Conservation (phyloP, 164 flowering plant genomes). For the Litsea cubeba region DNA sequence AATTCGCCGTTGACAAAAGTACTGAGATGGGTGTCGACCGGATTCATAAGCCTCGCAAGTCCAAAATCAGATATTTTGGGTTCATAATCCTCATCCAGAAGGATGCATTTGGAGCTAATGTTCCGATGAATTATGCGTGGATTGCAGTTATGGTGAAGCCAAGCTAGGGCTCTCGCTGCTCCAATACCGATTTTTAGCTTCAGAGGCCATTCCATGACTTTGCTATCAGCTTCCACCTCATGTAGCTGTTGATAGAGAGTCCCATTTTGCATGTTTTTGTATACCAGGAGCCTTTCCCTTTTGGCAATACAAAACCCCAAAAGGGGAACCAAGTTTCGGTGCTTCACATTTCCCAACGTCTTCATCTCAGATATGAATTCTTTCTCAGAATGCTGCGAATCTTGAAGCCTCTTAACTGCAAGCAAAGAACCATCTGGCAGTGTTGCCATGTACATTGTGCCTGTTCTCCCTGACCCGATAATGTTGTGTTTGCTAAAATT, state of each 20-base stretch:
- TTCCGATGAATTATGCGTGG: constrained; percentile 20
- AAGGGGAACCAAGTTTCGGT: constrained; percentile 22
- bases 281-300: constrained; percentile 35
- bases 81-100: constrained; percentile 22
- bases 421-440: constrained; percentile 22
- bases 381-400: constrained; percentile 19
- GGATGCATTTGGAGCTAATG: constrained; percentile 23
- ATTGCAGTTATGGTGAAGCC: constrained; percentile 27
- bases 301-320: constrained; percentile 33
- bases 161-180: constrained; percentile 23
- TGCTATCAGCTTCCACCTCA: constrained; percentile 4
- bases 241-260: constrained; percentile 27
- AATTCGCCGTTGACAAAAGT: constrained; percentile 21
- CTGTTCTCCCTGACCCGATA: constrained; percentile 20
- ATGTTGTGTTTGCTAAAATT: constrained; percentile 21
- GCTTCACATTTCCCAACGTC: constrained; percentile 17
- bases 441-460: constrained; percentile 22
- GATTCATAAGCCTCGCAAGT: constrained; percentile 21
- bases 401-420: constrained; percentile 21
- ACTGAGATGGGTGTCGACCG: constrained; percentile 19
- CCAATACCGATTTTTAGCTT: constrained; percentile 21
- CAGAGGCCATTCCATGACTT: constrained; percentile 18
- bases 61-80: constrained; percentile 24
- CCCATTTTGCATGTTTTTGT: constrained; percentile 31
- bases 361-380: constrained; percentile 23